Base-by-base conservation (phyloP, 331 rosid genomes). In the Cucumis variabilis region DNA sequence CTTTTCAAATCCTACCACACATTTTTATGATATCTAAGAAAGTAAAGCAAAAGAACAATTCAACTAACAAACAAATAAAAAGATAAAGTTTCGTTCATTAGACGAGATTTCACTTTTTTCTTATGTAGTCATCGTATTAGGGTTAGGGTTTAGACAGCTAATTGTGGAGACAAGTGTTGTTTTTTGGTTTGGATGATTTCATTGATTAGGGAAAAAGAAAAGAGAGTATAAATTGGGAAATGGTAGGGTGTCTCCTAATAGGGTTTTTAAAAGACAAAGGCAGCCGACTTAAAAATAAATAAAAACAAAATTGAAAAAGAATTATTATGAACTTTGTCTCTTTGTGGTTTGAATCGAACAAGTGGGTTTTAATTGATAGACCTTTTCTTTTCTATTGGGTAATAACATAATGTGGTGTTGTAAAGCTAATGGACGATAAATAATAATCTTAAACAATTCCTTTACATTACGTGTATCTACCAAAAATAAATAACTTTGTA, bases 381-480 rank as follows among this genome's bases (percentile, higher is more conserved):
- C 19, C 44, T 41, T 13, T 44, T 44, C 6, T 46, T 13, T 44
- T 44, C 10, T 46, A 84, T 84, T 84, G 74, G 86, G 3, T 46
- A 84, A 67, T 84, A 65, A 84, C 25, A 84, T 24, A 66, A 10
- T 67, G 86, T 84, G 21, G 75, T 68, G 85, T 84, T 84, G 77
- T 27, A 66, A 84, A n/a, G 33, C 15, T 44, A 84, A 37, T 68
- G 86, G 86, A 84, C 24, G 67, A 84, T 41, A 44, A 84, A 83
- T 0, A 41, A 44, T 67, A 48, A 84, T 67, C 11, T 53, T 62
- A 66, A 65, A 76, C n/a, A 50, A 76, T 75, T 41, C 80, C 55
- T 8, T 37, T 37, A 73, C 53, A 74, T 74, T 74, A 74, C 55
- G 55, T 74, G 55, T 74, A 7, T 76, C 21, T 76, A 46, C 62